A percentile compares a stretch with the other conserved stretches of the same genome.
Conservation (phyloP, 1,139 yeast species). For the Arxiozyma bovina region DNA sequence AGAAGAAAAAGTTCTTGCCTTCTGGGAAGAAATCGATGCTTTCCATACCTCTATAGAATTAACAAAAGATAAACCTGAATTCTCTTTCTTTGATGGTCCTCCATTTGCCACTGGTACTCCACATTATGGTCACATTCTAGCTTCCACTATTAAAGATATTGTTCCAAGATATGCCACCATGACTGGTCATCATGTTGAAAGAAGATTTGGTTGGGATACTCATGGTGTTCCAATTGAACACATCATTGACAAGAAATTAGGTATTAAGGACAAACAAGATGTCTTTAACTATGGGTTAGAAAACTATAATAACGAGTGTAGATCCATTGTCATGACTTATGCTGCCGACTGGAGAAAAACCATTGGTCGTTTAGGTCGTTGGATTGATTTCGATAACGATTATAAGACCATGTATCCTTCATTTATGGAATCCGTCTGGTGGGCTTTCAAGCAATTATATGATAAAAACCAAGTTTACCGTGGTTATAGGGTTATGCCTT, state of each 20-base stretch:
- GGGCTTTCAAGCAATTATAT: constrained; percentile 88
- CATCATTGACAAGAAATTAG: constrained; percentile 94
- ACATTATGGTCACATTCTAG: constrained; percentile 93
- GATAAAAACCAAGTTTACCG: constrained; percentile 83
- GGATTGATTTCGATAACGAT: constrained; percentile 99
- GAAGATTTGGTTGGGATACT: constrained; percentile 99
- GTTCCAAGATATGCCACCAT: constrained; percentile 96
- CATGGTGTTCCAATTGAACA: constrained; percentile 98
- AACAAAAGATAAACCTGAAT: constrained; percentile 77
- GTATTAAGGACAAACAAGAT: constrained; percentile 87
- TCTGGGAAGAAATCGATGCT: constrained; percentile 89
- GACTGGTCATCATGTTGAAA: constrained; percentile 93
- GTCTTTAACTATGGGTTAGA: constrained; percentile 90
- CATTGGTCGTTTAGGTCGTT: constrained; percentile 89
- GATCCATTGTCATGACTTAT: constrained; percentile 94
- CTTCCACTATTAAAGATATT: constrained; percentile 93
- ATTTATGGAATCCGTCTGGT: constrained; percentile 98
- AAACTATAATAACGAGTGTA: constrained; percentile 88
- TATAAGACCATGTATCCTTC: constrained; percentile 93
- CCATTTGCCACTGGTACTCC: constrained; percentile 99
- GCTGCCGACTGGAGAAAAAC: constrained; percentile 92
- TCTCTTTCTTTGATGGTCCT: constrained; percentile 96
- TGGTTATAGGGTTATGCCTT: constrained; percentile 97
- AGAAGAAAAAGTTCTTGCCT: constrained; percentile 69
- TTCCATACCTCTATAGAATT: constrained; percentile 79